These are phyloP conservation scores for Glaciozyma antarctica DNA, from an alignment of 768 basidiomycete genomes.

Conservation along the genomic window DNA sequence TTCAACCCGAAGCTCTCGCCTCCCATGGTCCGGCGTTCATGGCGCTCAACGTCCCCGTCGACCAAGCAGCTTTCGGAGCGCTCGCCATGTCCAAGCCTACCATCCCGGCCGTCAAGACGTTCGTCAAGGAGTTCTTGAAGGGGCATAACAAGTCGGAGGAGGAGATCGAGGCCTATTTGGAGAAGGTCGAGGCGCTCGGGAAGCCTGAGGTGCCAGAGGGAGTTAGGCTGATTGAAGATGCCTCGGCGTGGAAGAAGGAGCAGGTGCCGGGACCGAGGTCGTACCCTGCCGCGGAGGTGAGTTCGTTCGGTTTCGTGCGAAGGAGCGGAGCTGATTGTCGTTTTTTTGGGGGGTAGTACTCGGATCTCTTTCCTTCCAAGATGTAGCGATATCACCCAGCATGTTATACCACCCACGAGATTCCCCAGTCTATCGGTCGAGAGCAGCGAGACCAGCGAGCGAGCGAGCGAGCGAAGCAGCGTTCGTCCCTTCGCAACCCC, in stretches of 20 bases:
- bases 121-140: slow-evolving; percentile 49
- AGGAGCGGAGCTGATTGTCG: not conserved
- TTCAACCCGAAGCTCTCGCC: slow-evolving; percentile 55
- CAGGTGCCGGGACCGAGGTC: slow-evolving; percentile 17
- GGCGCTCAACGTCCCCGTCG: slow-evolving; percentile 47
- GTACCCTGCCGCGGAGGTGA: slow-evolving; percentile 18
- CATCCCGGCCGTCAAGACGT: slow-evolving; percentile 52
- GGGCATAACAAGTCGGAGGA: slow-evolving; percentile 40
- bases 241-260: slow-evolving; percentile 10
- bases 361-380: not conserved
- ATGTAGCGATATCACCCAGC: not conserved
- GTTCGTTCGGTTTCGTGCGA: not conserved
- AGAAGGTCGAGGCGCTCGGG: slow-evolving; percentile 52
- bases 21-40: slow-evolving; percentile 53
- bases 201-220: slow-evolving; percentile 45
- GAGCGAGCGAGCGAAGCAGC: too few relatives aligned
- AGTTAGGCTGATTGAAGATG: slow-evolving; percentile 12
- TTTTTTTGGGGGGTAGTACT: not conserved
- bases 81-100: slow-evolving; percentile 50
- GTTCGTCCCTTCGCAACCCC: too few relatives aligned
- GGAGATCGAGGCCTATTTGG: slow-evolving; percentile 47
- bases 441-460: too few relatives aligned
- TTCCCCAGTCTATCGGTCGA: too few relatives aligned
- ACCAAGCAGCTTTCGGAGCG: slow-evolving; percentile 45
- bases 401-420: not conserved